Conservation (phyloP, 495 filamentous ascomycete genomes). For the Xylaria scruposa region DNA sequence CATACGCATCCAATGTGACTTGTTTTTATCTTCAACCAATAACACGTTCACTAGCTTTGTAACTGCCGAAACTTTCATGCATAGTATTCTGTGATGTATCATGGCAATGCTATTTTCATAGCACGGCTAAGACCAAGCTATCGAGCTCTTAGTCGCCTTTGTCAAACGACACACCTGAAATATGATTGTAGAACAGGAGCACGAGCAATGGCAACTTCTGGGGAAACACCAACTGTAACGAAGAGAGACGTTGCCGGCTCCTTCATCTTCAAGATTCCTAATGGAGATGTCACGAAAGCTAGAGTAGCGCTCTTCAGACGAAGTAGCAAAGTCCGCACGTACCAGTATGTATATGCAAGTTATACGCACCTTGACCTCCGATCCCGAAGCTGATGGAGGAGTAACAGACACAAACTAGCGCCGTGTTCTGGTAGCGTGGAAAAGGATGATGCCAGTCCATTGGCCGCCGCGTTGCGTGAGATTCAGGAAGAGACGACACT, state of each 20-base stretch:
- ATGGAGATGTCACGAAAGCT: conserved; percentile 38
- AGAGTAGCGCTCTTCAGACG: conserved; percentile 65
- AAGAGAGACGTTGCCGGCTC: conserved; percentile 60
- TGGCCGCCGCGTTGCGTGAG: conserved; percentile 66
- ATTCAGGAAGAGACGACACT: conserved; percentile 68
- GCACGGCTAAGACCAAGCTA: background rate
- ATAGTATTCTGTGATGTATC: conserved; percentile 9
- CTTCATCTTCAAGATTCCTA: conserved; percentile 58
- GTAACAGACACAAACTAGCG: conserved; percentile 57
- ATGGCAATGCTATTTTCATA: conserved; percentile 4
- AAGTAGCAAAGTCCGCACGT: conserved; percentile 63
- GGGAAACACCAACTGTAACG: conserved; percentile 23
- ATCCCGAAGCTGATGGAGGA: background rate
- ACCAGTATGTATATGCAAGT: conserved; percentile 42
- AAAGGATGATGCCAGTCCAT: conserved; percentile 52
- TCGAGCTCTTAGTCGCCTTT: background rate
- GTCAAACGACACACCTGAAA: background rate
- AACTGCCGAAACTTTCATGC: background rate
- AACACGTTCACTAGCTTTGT: background rate
- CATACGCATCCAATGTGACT: background rate
- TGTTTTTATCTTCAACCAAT: background rate
- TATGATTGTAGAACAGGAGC: background rate
- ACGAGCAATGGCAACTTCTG: conserved; percentile 17
- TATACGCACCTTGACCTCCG: background rate
- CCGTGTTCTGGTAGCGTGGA: conserved; percentile 69